A percentile compares a stretch with the other conserved stretches of the same genome.
Evolutionary conservation across 805 yeast species (phyloP).

Genomic region (Diddensiella transvaalensis): DNA sequence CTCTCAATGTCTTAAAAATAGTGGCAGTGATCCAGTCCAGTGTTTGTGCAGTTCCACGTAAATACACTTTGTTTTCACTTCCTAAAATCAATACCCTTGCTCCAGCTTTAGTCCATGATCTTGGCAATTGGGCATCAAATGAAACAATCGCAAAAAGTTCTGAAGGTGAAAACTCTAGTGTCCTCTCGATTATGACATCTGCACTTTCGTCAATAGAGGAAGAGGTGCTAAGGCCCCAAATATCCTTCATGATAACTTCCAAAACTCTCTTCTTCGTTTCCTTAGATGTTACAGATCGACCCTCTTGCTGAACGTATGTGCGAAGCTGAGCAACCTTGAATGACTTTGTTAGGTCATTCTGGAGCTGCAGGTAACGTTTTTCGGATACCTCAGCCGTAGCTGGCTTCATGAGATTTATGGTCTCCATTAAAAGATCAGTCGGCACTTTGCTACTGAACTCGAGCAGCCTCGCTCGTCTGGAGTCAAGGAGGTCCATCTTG

Average conservation of each 20-base stretch:
- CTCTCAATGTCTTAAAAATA: slow-evolving; percentile 34
- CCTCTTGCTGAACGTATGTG: slow-evolving; percentile 11
- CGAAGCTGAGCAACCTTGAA: slow-evolving; percentile 29
- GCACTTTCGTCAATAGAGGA: slow-evolving; percentile 29
- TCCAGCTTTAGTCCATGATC: slow-evolving; percentile 42
- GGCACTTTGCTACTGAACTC: slow-evolving; percentile 18
- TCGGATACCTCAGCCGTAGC: slow-evolving; percentile 17
- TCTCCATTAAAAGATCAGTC: slow-evolving; percentile 12
- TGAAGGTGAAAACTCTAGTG: slow-evolving; percentile 34
- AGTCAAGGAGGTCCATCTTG: slow-evolving; percentile 19
- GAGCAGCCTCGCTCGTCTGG: slow-evolving; percentile 21
- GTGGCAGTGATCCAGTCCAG: slow-evolving; percentile 43
- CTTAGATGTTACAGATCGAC: slow-evolving; percentile 1
- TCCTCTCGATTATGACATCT: slow-evolving; percentile 35
- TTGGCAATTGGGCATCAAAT: slow-evolving; percentile 39
- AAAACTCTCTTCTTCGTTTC: slow-evolving; percentile 24
- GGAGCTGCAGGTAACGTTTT: slow-evolving; percentile 25
- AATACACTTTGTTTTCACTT: slow-evolving; percentile 32
- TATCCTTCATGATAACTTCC: slow-evolving; percentile 32
- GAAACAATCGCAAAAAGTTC: slow-evolving; percentile 43
- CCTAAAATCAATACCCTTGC: slow-evolving; percentile 38
- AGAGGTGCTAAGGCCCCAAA: slow-evolving; percentile 37
- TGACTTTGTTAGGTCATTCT: slow-evolving; percentile 25
- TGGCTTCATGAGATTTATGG: slow-evolving; percentile 23
- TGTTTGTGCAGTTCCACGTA: slow-evolving; percentile 42